Conservation (phyloP, 306 rosid species). For the Quillaja saponaria region DNA sequence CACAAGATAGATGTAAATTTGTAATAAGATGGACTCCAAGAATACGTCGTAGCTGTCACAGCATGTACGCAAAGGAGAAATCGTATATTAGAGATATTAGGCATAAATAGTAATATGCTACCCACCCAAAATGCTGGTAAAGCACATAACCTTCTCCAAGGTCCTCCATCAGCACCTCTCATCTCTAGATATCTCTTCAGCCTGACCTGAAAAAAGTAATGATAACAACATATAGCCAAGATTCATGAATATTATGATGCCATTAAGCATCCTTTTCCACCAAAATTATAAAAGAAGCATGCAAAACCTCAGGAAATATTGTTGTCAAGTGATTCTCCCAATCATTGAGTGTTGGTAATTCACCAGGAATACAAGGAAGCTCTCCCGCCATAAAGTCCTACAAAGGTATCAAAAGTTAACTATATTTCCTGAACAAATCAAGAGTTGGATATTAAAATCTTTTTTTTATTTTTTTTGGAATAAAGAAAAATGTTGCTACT, state of each 20-base stretch:
- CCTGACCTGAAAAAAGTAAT: conserved; percentile 69
- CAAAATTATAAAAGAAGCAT: conserved; percentile 16
- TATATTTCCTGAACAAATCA: neutral
- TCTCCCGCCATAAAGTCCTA: conserved; percentile 93
- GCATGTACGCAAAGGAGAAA: conserved; percentile 4
- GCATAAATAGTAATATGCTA: conserved; percentile 24
- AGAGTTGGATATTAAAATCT: neutral
- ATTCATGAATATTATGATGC: conserved; percentile 26
- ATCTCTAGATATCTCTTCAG: conserved; percentile 97
- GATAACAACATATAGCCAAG: conserved; percentile 16
- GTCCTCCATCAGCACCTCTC: conserved; percentile 99
- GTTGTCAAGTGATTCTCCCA: conserved; percentile 99
- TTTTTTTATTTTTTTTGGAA: neutral
- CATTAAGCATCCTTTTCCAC: conserved; percentile 24
- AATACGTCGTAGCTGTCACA: conserved; percentile 14
- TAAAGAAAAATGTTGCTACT: conserved; percentile 2
- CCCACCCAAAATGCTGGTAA: conserved; percentile 97
- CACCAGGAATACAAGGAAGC: conserved; percentile 83
- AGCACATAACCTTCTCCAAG: conserved; percentile 99
- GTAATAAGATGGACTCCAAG: conserved; percentile 15
- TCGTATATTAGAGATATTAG: conserved; percentile 19
- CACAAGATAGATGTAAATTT: conserved; percentile 5
- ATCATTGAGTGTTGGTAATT: conserved; percentile 87
- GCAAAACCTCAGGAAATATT: conserved; percentile 85
- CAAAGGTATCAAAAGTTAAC: conserved; percentile 14